Evolutionary conservation across 1,284 basidiomycete species (phyloP), one percentile per base, ranked within the genome.

Genomic region (Vanrija pseudolonga): DNA sequence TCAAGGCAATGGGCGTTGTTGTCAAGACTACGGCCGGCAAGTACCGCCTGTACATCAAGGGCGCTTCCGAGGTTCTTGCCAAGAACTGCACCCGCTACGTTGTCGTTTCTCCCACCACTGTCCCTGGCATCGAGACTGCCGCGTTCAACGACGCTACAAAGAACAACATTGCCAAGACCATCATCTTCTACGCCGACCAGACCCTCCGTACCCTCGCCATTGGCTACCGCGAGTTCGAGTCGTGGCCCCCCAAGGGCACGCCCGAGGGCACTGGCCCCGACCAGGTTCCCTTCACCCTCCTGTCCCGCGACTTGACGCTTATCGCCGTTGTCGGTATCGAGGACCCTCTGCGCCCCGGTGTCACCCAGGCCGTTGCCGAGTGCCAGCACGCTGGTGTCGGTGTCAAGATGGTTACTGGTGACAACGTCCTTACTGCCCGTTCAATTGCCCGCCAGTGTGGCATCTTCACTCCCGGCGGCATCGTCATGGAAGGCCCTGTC

Each of bases 371-470:
- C 23, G 95, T 98, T 23, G 80, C 82, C 47, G 85, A 89, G 60
- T 97, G 93, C 72, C 84, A 85, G 65, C 82, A 81, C 52, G 95
- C 96, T 39, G 94, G 94, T 63, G 93, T 98, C n/a, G 82, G 83
- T 26, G 86, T 98, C 79, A 98, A 97, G 80, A 98, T 98, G 94
- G 96, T 91, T 76, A 98, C 95, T 0, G 95, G 94, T 70, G 95
- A 98, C 78, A 98, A 98, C 65, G 89, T 94, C 47, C 82, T 98
- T 44, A 95, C 92, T 7, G 78, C 78, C 20, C 84, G 89, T 22
- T 97, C 93, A 7, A 98, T 98, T 66, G 93, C 95, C 37, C 82
- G 83, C 7, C 95, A 98, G 71, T 98, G 94, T 71, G 92, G 94
- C 42, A 97, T 73, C 64, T 69, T 76, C 59, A 76, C 77, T 17